Conservation (phyloP, 1,139 yeast genomes). For the Kluyveromyces sp. region DNA sequence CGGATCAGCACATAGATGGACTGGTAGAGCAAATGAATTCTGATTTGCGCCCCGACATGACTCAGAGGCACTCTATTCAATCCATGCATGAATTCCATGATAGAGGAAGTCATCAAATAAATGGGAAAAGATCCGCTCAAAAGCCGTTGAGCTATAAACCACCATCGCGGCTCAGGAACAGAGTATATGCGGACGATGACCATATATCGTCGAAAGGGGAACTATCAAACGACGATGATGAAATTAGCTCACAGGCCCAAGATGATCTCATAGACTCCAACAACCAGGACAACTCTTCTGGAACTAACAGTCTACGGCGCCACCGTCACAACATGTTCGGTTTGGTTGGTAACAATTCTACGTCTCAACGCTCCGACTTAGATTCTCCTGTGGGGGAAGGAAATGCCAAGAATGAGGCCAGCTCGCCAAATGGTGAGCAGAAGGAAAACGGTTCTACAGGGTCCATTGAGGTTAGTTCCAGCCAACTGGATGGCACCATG, state of each 20-base stretch:
- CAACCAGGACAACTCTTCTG: constrained; percentile 8
- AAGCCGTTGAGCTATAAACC: constrained; percentile 23
- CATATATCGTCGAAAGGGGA: constrained; percentile 8
- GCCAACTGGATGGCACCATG: neutral
- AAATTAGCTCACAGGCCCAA: constrained; percentile 15
- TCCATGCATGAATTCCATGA: constrained; percentile 3
- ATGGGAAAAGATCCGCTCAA: neutral
- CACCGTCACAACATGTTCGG: constrained; percentile 12
- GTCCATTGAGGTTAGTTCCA: no score
- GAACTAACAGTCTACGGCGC: constrained; percentile 17
- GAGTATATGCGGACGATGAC: constrained; percentile 9
- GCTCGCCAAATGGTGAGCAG: no score
- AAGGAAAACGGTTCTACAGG: no score
- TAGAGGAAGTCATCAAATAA: neutral
- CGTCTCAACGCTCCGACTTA: no score
- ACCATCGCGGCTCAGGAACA: constrained; percentile 21
- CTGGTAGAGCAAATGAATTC: neutral
- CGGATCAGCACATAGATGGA: constrained; percentile 34
- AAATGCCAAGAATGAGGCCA: no score
- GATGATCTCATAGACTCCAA: constrained; percentile 15
- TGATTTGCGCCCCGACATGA: neutral
- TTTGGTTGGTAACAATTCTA: neutral
- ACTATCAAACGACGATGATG: constrained; percentile 3
- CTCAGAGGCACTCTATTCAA: neutral
- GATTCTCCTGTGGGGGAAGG: no score